Conservation (phyloP, 768 basidiomycete genomes). For the Mycena albidolilacea region DNA sequence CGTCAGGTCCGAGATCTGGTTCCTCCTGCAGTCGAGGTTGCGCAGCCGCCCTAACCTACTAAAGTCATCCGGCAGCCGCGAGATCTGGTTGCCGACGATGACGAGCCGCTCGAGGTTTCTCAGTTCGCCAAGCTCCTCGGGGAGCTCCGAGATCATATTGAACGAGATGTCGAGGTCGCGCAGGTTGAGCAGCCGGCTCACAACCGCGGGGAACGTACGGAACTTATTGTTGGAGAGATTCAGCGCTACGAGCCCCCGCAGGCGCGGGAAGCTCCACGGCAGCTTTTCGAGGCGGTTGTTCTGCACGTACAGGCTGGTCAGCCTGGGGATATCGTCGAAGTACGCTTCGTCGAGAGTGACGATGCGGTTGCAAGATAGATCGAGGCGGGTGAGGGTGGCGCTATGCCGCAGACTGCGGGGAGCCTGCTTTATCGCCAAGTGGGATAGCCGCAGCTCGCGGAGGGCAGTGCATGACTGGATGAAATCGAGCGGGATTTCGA, state of each 20-base stretch:
- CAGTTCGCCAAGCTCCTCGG: constrained; percentile 83
- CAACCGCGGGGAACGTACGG: constrained; percentile 76
- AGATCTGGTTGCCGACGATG: constrained; percentile 89
- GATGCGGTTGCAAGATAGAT: constrained; percentile 94
- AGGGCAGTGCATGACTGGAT: constrained; percentile 89
- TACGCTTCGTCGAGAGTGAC: constrained; percentile 89
- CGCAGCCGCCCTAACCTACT: constrained; percentile 70
- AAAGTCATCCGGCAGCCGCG: constrained; percentile 77
- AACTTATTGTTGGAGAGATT: constrained; percentile 99
- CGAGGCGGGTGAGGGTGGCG: constrained; percentile 80
- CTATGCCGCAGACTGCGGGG: constrained; percentile 88
- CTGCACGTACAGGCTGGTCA: constrained; percentile 81
- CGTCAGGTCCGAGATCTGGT: constrained; percentile 83
- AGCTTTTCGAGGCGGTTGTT: constrained; percentile 94
- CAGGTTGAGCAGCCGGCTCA: constrained; percentile 81
- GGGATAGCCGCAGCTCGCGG: constrained; percentile 87
- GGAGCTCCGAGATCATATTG: constrained; percentile 88
- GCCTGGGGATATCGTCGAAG: constrained; percentile 80
- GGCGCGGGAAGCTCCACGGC: constrained; percentile 86
- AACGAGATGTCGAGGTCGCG: constrained; percentile 94
- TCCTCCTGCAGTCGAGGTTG: constrained; percentile 88
- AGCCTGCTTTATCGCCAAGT: constrained; percentile 96
- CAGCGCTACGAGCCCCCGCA: constrained; percentile 79
- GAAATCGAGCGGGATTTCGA: constrained; percentile 97
- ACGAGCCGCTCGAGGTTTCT: constrained; percentile 77